These are phyloP conservation scores for Candida caryicola DNA, from an alignment of 805 yeast genomes.

Conservation along the genomic window DNA sequence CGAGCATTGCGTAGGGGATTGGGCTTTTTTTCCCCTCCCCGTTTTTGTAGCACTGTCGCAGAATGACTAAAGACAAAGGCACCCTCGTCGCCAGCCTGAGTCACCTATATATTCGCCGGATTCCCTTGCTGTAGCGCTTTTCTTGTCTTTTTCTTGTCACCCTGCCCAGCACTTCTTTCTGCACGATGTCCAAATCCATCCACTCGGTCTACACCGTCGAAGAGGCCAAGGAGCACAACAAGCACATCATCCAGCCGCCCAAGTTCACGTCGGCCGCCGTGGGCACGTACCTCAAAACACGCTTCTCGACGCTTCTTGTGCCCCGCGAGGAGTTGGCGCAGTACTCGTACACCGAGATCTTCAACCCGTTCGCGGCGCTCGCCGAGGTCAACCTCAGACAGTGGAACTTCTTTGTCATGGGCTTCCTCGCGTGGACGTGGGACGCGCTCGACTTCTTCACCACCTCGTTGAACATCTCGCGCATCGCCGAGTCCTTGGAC, in stretches of 20 bases:
- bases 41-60: no score
- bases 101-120: no score
- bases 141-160: no score
- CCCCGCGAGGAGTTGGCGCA: slow-evolving; percentile 42
- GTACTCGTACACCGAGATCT: slow-evolving; percentile 35
- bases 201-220: slow-evolving; percentile 10
- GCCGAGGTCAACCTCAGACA: slow-evolving; percentile 46
- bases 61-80: no score
- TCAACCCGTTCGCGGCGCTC: slow-evolving; percentile 66
- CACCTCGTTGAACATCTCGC: slow-evolving; percentile 49
- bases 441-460: slow-evolving; percentile 65
- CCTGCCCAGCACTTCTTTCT: background rate
- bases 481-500: slow-evolving; percentile 46
- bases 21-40: background rate
- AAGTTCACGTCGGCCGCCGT: slow-evolving; percentile 29
- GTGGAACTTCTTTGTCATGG: slow-evolving; percentile 55
- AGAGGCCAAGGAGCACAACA: slow-evolving; percentile 10
- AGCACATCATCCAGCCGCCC: slow-evolving; percentile 23
- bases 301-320: slow-evolving; percentile 48
- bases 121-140: no score
- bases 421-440: slow-evolving; percentile 61
- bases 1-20: background rate
- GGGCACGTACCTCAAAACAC: slow-evolving; percentile 36
- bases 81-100: no score
- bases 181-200: background rate